These are phyloP conservation scores for Scutellaria baicalensis DNA, from an alignment of 257 asterid species.

Conservation along the genomic window DNA sequence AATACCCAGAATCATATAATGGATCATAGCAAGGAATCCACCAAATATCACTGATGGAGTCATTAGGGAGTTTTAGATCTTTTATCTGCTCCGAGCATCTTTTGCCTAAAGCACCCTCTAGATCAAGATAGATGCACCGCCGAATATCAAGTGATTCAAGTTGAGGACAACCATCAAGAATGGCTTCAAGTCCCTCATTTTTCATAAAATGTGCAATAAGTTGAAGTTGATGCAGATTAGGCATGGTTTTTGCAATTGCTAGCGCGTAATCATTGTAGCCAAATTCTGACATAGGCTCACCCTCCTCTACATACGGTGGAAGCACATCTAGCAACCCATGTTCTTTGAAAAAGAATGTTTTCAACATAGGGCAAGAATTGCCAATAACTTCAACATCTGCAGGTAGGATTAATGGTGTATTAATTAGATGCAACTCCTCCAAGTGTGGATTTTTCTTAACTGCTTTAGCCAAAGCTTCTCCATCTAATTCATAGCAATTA, in stretches of 20 bases:
- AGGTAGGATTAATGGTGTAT: background rate
- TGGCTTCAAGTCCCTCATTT: slow-evolving; percentile 23
- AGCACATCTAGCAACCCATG: background rate
- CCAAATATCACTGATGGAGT: slow-evolving; percentile 16
- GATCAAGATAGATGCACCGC: slow-evolving; percentile 22
- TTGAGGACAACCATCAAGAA: slow-evolving; percentile 37
- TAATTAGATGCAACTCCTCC: slow-evolving; percentile 43
- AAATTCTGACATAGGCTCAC: background rate
- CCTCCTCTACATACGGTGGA: background rate
- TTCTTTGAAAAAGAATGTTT: background rate
- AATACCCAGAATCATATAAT: no score
- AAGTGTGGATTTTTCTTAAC: slow-evolving; percentile 25
- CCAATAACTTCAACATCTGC: slow-evolving; percentile 24
- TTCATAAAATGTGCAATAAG: slow-evolving; percentile 25
- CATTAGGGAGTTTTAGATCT: slow-evolving; percentile 1
- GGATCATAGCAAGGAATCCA: background rate
- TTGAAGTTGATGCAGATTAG: slow-evolving; percentile 27
- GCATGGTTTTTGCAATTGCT: slow-evolving; percentile 36
- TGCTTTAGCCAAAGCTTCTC: slow-evolving; percentile 16
- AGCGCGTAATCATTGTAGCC: slow-evolving; percentile 16
- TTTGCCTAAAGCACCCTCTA: slow-evolving; percentile 25
- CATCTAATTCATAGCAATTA: slow-evolving; percentile 1
- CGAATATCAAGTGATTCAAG: slow-evolving; percentile 43
- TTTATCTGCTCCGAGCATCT: slow-evolving; percentile 23
- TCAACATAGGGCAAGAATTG: slow-evolving; percentile 30